Evolutionary conservation across 345 rosid genomes (phyloP).

Genomic region (Gossypium thurberi): DNA sequence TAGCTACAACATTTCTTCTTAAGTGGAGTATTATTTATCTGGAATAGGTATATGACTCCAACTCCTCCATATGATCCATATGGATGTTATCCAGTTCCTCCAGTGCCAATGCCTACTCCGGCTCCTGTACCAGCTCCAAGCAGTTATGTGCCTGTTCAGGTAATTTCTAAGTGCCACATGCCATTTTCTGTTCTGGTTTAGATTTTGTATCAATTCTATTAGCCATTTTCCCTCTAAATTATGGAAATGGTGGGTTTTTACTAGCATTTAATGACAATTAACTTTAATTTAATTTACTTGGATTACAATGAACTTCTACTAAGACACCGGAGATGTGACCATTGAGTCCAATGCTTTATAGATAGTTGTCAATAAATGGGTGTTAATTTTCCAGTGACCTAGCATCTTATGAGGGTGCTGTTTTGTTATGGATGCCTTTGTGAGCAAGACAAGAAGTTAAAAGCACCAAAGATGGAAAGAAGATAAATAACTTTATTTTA

Average conservation of each 20-base stretch:
- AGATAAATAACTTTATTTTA: too few relatives aligned
- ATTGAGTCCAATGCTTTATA: neutral
- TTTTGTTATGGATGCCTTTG: too few relatives aligned
- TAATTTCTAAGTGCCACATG: conserved; percentile 20
- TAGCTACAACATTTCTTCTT: neutral
- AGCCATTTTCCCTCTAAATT: neutral
- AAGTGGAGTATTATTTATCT: conserved; percentile 19
- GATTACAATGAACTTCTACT: neutral
- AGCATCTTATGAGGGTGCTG: neutral
- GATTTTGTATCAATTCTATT: neutral
- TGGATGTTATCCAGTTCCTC: conserved; percentile 74
- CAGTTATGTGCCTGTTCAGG: conserved; percentile 96
- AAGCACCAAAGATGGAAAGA: too few relatives aligned
- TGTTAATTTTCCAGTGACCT: neutral
- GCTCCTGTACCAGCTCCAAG: conserved; percentile 79
- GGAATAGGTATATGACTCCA: conserved; percentile 77
- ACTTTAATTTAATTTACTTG: neutral
- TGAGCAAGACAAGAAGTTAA: too few relatives aligned
- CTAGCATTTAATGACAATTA: neutral
- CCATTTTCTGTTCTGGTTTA: neutral
- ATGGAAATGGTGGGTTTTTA: neutral
- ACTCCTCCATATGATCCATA: conserved; percentile 78
- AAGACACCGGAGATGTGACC: neutral
- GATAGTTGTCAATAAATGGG: neutral
- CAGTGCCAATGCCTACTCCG: conserved; percentile 76